Conservation (phyloP, 176 grass and related monocot species). For the Pontederia paniculata region DNA sequence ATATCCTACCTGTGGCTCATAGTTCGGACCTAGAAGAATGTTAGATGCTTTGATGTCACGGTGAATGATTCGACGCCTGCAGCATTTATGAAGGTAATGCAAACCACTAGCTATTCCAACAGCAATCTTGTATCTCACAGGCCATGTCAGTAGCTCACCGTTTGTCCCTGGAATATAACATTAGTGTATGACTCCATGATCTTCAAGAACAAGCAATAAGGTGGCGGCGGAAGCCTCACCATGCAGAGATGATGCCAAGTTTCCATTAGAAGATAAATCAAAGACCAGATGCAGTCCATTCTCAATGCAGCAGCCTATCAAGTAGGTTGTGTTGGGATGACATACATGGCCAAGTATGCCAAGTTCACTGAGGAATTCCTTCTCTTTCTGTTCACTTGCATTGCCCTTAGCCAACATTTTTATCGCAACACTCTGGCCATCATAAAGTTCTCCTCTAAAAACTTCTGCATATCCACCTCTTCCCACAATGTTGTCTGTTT, state of each 20-base stretch:
- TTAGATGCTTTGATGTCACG: constrained; percentile 88
- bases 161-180: constrained; percentile 41
- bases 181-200: not conserved
- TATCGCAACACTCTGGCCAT: constrained; percentile 65
- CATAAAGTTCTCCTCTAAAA: constrained; percentile 45
- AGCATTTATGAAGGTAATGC: constrained; percentile 85
- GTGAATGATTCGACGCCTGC: constrained; percentile 79
- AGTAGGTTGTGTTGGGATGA: constrained; percentile 78
- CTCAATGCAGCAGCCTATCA: constrained; percentile 83
- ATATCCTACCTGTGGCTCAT: constrained; percentile 60
- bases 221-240: constrained; percentile 24
- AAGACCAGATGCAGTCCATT: constrained; percentile 77
- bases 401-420: constrained; percentile 72
- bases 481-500: constrained; percentile 64
- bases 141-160: constrained; percentile 52
- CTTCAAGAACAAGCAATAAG: not conserved
- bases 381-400: constrained; percentile 63
- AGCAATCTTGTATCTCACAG: constrained; percentile 64
- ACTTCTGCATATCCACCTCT: constrained; percentile 93
- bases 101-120: constrained; percentile 71
- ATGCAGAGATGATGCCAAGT: constrained; percentile 59
- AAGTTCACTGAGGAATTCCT: constrained; percentile 69
- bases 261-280: constrained; percentile 59
- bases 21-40: constrained; percentile 65
- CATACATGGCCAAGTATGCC: constrained; percentile 84